phyloP scores from a whole-genome alignment of 495 filamentous ascomycete species.

The Aspergillus mulundensis region DNA sequence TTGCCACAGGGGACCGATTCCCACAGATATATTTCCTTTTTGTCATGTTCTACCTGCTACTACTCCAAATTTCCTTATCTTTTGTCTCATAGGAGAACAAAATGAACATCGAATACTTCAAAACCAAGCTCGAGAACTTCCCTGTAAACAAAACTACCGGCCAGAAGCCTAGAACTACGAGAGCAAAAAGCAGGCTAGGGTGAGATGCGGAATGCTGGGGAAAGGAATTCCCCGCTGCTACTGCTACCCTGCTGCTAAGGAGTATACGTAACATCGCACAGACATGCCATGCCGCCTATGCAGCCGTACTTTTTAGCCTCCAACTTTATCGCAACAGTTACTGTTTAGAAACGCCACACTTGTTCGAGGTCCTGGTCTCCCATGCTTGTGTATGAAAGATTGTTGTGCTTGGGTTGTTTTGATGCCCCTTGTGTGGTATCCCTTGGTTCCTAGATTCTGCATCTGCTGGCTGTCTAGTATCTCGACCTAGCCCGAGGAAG shows the following conservation, averaged over 20 bases:
- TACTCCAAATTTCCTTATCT: not conserved
- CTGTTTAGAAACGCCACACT: not conserved
- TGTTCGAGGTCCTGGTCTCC: not conserved
- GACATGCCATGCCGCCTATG: not conserved
- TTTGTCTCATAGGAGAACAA: not conserved
- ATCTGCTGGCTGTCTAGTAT: not conserved
- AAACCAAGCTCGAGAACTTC: not conserved
- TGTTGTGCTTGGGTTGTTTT: not conserved
- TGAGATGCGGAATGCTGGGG: not conserved
- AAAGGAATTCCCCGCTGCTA: slow-evolving; percentile 1
- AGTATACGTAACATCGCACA: not conserved
- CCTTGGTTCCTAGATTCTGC: not conserved
- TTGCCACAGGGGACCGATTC: not conserved
- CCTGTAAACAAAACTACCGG: not conserved
- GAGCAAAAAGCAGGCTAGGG: not conserved
- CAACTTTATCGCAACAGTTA: not conserved
- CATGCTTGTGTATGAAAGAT: no score
- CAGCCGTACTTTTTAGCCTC: not conserved
- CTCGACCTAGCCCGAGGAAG: not conserved
- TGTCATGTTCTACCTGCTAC: not conserved
- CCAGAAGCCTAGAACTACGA: no score
- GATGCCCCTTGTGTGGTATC: not conserved
- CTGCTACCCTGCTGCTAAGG: not conserved
- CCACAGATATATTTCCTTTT: not conserved
- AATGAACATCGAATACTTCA: slow-evolving; percentile 1